Percentiles rank a stretch among this genome's conserved stretches.
These are phyloP conservation scores for Penicillium maclennaniae DNA, from an alignment of 495 filamentous ascomycete genomes.

Conservation along the genomic window DNA sequence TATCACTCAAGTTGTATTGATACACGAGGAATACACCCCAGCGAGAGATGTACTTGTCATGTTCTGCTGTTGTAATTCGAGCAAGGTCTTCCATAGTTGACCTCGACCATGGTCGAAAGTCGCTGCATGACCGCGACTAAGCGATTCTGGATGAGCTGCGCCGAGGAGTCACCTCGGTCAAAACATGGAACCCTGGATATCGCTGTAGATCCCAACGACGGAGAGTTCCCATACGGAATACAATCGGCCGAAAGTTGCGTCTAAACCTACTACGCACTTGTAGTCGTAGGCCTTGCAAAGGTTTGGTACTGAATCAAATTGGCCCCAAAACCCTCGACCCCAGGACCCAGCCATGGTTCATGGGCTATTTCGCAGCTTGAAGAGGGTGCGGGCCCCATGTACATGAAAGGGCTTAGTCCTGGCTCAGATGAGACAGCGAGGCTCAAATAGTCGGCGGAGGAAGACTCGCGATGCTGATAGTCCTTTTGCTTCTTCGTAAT, in stretches of 20 bases:
- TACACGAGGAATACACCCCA: too few relatives aligned
- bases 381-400: not conserved
- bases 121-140: not conserved
- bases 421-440: not conserved
- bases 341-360: slow-evolving; percentile 3
- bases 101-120: not conserved
- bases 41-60: not conserved
- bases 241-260: too few relatives aligned
- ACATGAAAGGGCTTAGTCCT: not conserved
- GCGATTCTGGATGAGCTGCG: not conserved
- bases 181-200: not conserved
- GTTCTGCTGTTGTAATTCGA: not conserved
- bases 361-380: not conserved
- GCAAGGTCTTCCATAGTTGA: not conserved
- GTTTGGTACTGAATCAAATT: slow-evolving; percentile 8
- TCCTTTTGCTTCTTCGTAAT: not conserved
- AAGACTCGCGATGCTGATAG: not conserved
- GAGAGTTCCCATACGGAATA: not conserved
- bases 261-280: not conserved
- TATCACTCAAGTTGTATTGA: too few relatives aligned
- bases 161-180: not conserved
- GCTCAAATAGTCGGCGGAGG: not conserved
- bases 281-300: not conserved
- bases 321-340: not conserved
- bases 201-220: not conserved